Evolutionary conservation across 2,329 filamentous ascomycete species (phyloP).

Genomic region (Colletotrichum paranaense): DNA sequence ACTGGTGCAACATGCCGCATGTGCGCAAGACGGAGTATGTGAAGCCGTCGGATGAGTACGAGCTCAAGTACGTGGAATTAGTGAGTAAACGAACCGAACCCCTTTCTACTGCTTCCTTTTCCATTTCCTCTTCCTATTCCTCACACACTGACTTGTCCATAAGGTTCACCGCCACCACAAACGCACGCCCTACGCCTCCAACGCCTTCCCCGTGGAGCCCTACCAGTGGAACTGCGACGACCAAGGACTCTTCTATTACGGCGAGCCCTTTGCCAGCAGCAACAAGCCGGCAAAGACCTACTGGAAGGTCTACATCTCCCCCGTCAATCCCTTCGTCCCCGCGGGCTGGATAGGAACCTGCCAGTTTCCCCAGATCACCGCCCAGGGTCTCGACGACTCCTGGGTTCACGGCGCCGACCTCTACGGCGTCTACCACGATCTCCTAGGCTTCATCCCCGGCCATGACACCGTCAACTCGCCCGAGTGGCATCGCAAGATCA

Average conservation of each 20-base stretch:
- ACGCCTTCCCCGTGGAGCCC: slow-evolving; percentile 79
- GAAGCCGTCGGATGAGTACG: slow-evolving; percentile 63
- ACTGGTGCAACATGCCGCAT: slow-evolving; percentile 92
- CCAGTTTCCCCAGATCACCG: slow-evolving; percentile 84
- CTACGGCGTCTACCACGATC: slow-evolving; percentile 78
- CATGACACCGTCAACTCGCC: slow-evolving; percentile 45
- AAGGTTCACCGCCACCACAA: slow-evolving; percentile 87
- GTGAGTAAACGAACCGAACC: slow-evolving; percentile 54
- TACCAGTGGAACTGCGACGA: slow-evolving; percentile 81
- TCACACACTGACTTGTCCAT: background rate
- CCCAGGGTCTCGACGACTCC: slow-evolving; percentile 77
- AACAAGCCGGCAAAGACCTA: slow-evolving; percentile 64
- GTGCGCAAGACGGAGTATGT: slow-evolving; percentile 75
- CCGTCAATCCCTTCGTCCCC: slow-evolving; percentile 74
- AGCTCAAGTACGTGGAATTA: slow-evolving; percentile 80
- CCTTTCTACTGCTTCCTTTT: background rate
- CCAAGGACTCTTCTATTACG: slow-evolving; percentile 77
- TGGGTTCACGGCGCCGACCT: slow-evolving; percentile 82
- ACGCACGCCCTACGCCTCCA: slow-evolving; percentile 81
- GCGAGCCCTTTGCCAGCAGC: slow-evolving; percentile 64
- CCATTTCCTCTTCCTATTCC: background rate
- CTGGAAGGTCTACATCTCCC: slow-evolving; percentile 72
- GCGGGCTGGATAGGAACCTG: slow-evolving; percentile 79
- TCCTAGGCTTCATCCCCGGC: slow-evolving; percentile 74
- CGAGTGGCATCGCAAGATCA: slow-evolving; percentile 57